Evolutionary conservation across 2,329 filamentous ascomycete genomes (phyloP).

Genomic region (Fusarium lateritium): DNA sequence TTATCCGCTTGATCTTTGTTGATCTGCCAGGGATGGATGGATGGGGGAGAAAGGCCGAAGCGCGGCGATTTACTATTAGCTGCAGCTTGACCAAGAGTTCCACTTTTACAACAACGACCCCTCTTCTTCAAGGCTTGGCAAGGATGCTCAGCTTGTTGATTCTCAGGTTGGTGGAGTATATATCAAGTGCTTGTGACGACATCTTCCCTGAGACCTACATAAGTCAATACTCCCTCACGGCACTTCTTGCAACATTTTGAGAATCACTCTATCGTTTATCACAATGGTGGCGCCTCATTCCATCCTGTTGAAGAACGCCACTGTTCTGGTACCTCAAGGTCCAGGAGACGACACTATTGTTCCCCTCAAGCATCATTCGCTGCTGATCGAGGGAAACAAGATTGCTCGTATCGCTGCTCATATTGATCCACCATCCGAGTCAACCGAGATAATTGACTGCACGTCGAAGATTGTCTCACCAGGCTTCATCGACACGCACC

Average conservation of each 20-base stretch:
- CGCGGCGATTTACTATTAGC: too few species aligned
- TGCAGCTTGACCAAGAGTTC: too few species aligned
- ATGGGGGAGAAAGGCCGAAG: too few species aligned
- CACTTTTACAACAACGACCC: too few species aligned
- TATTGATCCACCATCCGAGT: not conserved
- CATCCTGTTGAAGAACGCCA: constrained; percentile 8
- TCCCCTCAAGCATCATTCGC: constrained; percentile 12
- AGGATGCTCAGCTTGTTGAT: too few species aligned
- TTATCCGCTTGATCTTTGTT: too few species aligned
- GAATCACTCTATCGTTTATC: not conserved
- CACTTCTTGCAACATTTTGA: accelerated
- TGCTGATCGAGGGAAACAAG: constrained; percentile 9
- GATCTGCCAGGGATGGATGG: too few species aligned
- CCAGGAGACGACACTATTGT: not conserved
- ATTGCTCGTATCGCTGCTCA: constrained; percentile 1
- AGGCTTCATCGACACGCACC: constrained; percentile 18
- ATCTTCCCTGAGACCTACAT: too few species aligned
- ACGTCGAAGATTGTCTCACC: not conserved
- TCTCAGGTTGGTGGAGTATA: too few species aligned
- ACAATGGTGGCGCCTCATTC: not conserved
- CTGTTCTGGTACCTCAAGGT: constrained; percentile 2
- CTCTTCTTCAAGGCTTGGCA: too few species aligned
- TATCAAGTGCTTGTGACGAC: too few species aligned
- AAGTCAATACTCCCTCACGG: not conserved
- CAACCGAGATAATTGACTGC: constrained; percentile 17